Percentiles rank a stretch among this genome's conserved stretches.
These are phyloP conservation scores for Tetrahymena elliotti DNA, from an alignment of 73 alveolate genomes.

Conservation along the genomic window DNA sequence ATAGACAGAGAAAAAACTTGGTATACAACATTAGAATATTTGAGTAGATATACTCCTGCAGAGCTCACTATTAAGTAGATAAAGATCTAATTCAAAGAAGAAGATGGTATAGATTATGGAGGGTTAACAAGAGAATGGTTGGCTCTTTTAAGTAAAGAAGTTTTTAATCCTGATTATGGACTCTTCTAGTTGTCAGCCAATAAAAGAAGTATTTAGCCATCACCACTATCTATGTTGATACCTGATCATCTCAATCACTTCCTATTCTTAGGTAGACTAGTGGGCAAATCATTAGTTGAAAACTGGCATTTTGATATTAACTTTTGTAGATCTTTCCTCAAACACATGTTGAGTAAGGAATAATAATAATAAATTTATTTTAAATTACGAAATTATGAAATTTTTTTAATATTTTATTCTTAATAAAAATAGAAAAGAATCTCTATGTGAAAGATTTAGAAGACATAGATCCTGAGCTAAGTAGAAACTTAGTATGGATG, in stretches of 20 bases:
- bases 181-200: slow-evolving; percentile 33
- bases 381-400: slow-evolving; percentile 29
- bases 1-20: background rate
- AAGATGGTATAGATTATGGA: slow-evolving; percentile 99
- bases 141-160: slow-evolving; percentile 87
- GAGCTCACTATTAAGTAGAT: background rate
- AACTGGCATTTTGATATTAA: slow-evolving; percentile 88
- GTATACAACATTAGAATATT: background rate
- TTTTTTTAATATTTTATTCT: background rate
- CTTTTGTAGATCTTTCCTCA: slow-evolving; percentile 92
- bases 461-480: slow-evolving; percentile 74
- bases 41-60: background rate
- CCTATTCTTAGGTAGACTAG: slow-evolving; percentile 96
- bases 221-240: slow-evolving; percentile 56
- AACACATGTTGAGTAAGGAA: slow-evolving; percentile 91
- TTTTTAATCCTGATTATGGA: slow-evolving; percentile 97
- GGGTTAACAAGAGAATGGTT: slow-evolving; percentile 99
- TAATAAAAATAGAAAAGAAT: background rate
- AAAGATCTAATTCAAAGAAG: slow-evolving; percentile 69
- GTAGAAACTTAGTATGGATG: slow-evolving; percentile 62
- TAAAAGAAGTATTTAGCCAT: slow-evolving; percentile 25
- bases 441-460: slow-evolving; percentile 59
- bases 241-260: slow-evolving; percentile 90
- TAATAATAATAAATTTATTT: background rate
- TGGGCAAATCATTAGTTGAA: slow-evolving; percentile 92